Evolutionary conservation across 2,329 filamentous ascomycete species (phyloP).

Genomic region (Aspergillus sp.): DNA sequence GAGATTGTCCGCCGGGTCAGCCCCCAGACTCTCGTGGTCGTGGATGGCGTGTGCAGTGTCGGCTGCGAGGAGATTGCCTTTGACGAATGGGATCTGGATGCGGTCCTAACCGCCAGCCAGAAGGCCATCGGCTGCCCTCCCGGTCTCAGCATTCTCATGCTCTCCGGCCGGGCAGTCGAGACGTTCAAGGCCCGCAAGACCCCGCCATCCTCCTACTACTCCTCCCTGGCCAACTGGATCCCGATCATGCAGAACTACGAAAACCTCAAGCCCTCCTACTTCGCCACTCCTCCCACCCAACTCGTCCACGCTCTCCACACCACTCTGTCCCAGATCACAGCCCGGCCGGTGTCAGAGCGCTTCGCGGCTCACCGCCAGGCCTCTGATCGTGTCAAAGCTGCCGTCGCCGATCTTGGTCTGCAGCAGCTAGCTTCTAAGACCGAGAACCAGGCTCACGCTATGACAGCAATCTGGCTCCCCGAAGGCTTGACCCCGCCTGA

Average conservation of each 20-base stretch:
- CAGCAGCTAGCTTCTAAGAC: constrained; percentile 82
- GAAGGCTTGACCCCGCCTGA: constrained; percentile 78
- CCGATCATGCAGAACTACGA: constrained; percentile 99
- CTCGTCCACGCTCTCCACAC: constrained; percentile 91
- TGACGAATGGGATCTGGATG: constrained; percentile 91
- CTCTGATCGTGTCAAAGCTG: constrained; percentile 84
- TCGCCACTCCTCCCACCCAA: constrained; percentile 93
- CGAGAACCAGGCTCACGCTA: constrained; percentile 91
- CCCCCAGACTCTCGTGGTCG: constrained; percentile 85
- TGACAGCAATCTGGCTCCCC: constrained; percentile 96
- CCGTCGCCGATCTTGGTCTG: constrained; percentile 75
- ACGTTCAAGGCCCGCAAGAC: constrained; percentile 77
- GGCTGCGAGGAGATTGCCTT: constrained; percentile 95
- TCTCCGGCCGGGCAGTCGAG: constrained; percentile 83
- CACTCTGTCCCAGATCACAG: constrained; percentile 78
- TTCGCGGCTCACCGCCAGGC: constrained; percentile 78
- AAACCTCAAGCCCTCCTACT: constrained; percentile 95
- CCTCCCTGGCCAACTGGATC: constrained; percentile 95
- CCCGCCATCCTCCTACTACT: constrained; percentile 86
- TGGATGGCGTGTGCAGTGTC: constrained; percentile 96
- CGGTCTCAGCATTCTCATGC: constrained; percentile 91
- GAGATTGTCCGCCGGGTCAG: constrained; percentile 83
- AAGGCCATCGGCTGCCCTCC: constrained; percentile 97
- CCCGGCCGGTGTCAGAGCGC: constrained; percentile 75
- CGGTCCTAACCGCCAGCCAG: constrained; percentile 89